phyloP scores from a whole-genome alignment of 2,329 filamentous ascomycete species.

The Phyllosticta citribraziliensis region DNA sequence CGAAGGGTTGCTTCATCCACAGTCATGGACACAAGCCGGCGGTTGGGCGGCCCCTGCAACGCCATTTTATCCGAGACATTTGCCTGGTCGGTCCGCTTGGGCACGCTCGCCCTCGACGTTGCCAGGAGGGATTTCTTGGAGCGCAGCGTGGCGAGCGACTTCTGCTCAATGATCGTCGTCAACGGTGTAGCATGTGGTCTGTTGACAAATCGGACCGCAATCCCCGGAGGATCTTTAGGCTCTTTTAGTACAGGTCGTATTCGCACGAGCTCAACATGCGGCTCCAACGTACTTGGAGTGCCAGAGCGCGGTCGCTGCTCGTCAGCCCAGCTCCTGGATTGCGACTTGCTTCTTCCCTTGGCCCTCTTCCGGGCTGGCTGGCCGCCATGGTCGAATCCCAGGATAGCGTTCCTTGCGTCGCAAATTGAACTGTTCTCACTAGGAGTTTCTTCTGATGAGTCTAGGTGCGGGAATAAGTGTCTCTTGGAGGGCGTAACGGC shows the following conservation, averaged over 20 bases:
- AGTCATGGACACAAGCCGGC: slow-evolving; percentile 2
- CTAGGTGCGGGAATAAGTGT: slow-evolving; percentile 6
- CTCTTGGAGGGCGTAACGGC: slow-evolving; percentile 1
- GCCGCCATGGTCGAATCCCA: neutral
- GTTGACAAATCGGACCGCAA: slow-evolving; percentile 17
- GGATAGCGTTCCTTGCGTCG: slow-evolving; percentile 1
- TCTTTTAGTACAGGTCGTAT: neutral
- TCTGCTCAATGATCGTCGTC: slow-evolving; percentile 35
- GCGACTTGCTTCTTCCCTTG: neutral
- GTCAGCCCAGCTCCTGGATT: neutral
- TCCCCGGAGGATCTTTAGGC: neutral
- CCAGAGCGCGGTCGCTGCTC: slow-evolving; percentile 1
- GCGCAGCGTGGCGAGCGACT: slow-evolving; percentile 31
- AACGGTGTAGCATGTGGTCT: slow-evolving; percentile 27
- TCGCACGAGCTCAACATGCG: neutral
- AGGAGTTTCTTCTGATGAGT: slow-evolving; percentile 11
- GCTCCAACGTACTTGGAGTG: slow-evolving; percentile 4
- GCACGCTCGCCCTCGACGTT: neutral
- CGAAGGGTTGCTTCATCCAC: slow-evolving; percentile 7
- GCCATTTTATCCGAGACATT: neutral
- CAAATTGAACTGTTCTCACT: slow-evolving; percentile 11
- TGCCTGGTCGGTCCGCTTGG: neutral
- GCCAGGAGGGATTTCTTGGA: slow-evolving; percentile 13
- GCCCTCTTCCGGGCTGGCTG: neutral
- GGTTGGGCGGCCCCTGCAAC: neutral